These are phyloP conservation scores for Rhypophila decipiens DNA, from an alignment of 495 filamentous ascomycete genomes.

Conservation along the genomic window DNA sequence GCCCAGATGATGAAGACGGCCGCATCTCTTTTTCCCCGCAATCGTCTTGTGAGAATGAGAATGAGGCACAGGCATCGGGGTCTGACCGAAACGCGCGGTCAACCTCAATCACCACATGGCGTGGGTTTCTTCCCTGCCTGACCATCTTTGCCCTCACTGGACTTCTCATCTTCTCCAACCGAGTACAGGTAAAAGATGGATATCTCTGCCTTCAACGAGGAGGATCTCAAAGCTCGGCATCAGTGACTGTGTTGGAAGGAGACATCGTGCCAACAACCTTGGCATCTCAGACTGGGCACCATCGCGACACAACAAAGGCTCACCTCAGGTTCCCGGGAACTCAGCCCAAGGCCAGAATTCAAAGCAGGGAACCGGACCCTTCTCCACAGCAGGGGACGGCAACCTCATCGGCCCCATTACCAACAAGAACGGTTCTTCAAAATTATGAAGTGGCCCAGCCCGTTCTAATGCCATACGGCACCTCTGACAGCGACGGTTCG, in stretches of 20 bases:
- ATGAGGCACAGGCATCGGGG: too few species aligned
- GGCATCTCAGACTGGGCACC: neutral
- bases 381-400: neutral
- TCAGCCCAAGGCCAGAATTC: neutral
- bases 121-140: too few species aligned
- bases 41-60: too few species aligned
- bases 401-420: constrained; percentile 11
- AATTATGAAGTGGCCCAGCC: constrained; percentile 68
- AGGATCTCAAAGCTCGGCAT: neutral
- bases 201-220: neutral
- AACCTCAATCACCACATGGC: too few species aligned
- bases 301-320: neutral
- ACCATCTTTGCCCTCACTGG: neutral
- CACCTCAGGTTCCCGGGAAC: neutral
- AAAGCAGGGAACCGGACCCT: neutral
- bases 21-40: too few species aligned
- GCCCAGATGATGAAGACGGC: too few species aligned
- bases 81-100: too few species aligned
- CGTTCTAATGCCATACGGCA: constrained; percentile 42
- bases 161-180: constrained; percentile 3
- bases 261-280: neutral
- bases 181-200: neutral
- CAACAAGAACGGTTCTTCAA: constrained; percentile 37
- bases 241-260: neutral
- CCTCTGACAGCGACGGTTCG: constrained; percentile 30